Evolutionary conservation across 495 filamentous ascomycete species (phyloP), one percentile per base, ranked within the genome.

Genomic region (Aspergillus heteromorphus): DNA sequence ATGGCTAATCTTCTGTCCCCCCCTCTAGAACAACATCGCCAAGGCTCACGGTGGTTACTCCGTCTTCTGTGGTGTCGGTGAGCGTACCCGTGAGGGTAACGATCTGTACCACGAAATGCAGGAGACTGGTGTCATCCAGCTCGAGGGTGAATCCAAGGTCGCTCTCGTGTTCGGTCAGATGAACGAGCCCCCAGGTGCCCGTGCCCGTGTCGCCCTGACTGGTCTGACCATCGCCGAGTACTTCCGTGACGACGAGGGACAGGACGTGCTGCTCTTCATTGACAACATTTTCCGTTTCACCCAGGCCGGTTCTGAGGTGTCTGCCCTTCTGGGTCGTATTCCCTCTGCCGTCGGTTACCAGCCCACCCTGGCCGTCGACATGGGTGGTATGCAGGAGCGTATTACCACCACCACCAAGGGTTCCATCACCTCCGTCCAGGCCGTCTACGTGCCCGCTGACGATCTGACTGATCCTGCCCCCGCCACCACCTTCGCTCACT

Each of bases 61-160:
- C 61, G 95, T 98, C 68, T 98, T 98, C 87, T 95, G 89, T 73
- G 93, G 93, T 91, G 93, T 98, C 77, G 93, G 93, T 69, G 93
- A 98, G 88, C 93, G 93, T 82, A 98, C 93, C 69, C 93, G 93
- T 87, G 93, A 98, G 86, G 93, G 93, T 86, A 98, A 98, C 86
- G 93, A 98, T 87, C 79, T 98, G 84, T 98, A 98, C 87, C 95
- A 98, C 82, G 93, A 98, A 88, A 98, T 98, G 93, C 93, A 98
- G 83, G 92, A 98, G 82, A 98, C 93, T 69, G 85, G 86, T 79
- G 93, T 98, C 84, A 98, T 98, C 79, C 82, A 98, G 76, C 89
- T 98, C 58, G 93, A 98, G 59, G 93, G 93, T 78, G 91, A 96
- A 66, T 98, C 93, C 74, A 98, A 98, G 87, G 93, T 97, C 79